Evolutionary conservation across 1,139 yeast species (phyloP), one percentile per base, ranked within the genome.

Genomic region (Sugiyamaella japonica): DNA sequence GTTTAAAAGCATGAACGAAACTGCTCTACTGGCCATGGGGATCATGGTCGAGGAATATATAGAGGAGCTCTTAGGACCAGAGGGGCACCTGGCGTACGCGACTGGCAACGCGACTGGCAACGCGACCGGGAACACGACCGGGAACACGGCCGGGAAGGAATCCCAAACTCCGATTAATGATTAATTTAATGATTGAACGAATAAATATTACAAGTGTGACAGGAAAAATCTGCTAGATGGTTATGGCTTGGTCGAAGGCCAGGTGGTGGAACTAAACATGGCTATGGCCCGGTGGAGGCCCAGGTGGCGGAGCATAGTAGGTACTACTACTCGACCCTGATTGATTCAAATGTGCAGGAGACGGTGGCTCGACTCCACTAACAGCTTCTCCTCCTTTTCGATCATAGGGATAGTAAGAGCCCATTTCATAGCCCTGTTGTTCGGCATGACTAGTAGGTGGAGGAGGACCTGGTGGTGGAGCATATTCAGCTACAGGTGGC

Each of bases 11-110:
- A 52, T 63, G 59, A 73, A 70, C 48, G 73, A 62, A 47, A 62
- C 70, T 1, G 68, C 71, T 1, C 53, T 72, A 28, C 42, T 71
- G 31, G 73, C 71, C 1, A 53, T 71, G 41, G 75, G 73, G 0
- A 57, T 72, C 1, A 52, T 69, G 8, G 54, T 71, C 1, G 75
- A 71, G 55, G 75, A 71, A 55, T 54, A 56, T 32, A 55, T 72
- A 7, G 57, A 58, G 15, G 63, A 61, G 31, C 25, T 61, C 31
- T 40, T 70, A 1, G 74, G 74, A 0, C 52, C 56, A 0, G 54
- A 60, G 1, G 72, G 71, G 1, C 70, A 67, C 45, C 47, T 61
- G 31, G 50, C 58, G 23, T 68, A 59, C 45, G 64, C 66, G 8
- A n/a, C n/a, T n/a, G n/a, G n/a, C n/a, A n/a, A n/a, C n/a, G n/a